phyloP scores from a whole-genome alignment of 805 yeast species.

The Crinitomyces ghanaensis region DNA sequence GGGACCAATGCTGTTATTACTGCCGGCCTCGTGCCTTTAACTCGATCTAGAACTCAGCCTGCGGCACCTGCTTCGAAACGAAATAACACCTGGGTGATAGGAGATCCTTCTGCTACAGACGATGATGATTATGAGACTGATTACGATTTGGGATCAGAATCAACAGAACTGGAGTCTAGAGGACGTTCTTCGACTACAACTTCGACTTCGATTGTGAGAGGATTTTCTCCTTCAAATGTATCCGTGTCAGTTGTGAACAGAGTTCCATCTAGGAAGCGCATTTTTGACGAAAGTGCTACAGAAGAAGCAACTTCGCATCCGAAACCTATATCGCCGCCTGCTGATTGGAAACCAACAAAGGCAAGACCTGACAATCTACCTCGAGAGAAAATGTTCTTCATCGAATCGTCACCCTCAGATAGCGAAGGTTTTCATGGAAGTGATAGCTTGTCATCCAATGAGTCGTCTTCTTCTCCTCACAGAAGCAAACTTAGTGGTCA shows the following conservation, averaged over 20 bases:
- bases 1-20: not conserved
- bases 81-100: too few species aligned
- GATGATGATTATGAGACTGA: conserved; percentile 6
- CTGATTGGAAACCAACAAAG: conserved; percentile 13
- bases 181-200: conserved; percentile 21
- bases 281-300: not conserved
- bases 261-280: conserved; percentile 4
- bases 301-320: not conserved
- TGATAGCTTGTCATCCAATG: conserved; percentile 15
- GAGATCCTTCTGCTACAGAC: conserved; percentile 1
- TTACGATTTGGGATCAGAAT: conserved; percentile 6
- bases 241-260: conserved; percentile 23
- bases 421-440: conserved; percentile 22
- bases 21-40: not conserved
- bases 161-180: conserved; percentile 4
- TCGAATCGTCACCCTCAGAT: conserved; percentile 30
- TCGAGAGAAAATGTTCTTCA: conserved; percentile 28
- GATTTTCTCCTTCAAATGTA: conserved; percentile 28
- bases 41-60: too few species aligned
- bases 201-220: conserved; percentile 26
- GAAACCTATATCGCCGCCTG: conserved; percentile 1
- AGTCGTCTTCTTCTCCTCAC: too few species aligned
- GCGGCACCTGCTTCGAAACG: too few species aligned
- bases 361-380: conserved; percentile 18
- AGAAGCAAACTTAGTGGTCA: too few species aligned